Base-by-base conservation (phyloP, 2,329 filamentous ascomycete species). In the Tricladium varicosporioides region DNA sequence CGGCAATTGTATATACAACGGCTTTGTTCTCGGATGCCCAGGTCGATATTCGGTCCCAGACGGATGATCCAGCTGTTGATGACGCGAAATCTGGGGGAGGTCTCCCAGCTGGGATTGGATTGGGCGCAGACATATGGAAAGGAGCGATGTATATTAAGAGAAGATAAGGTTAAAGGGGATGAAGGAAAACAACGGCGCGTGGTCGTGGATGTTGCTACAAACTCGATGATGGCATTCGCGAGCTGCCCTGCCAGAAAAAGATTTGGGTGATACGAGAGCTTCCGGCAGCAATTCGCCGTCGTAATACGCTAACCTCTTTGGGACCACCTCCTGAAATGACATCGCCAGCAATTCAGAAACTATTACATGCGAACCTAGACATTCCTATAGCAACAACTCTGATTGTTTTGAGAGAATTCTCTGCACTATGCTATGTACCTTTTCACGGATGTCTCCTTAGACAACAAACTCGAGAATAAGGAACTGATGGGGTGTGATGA, bases 11-110 rank as follows among this genome's bases (percentile, higher is more conserved):
- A 76, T 97, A 99, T 62, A 96, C 92, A 54, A 93, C 83, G 48
- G 91, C 89, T 79, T 97, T 97, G 78, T 99, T 92, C 73, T 97
- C 93, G 2, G 92, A 90, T 13, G 89, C 92, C 93, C 94, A 99
- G 70, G 80, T 87, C 64, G 92, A 88, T 75, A 97, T 79, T 69
- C 92, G 88, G 74, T 96, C 91, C 92, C 92, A 96, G 16, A 69
- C 62, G 48, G 68, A 68, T 54, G 67, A 69, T 54, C 65, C 62
- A 61, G 69, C 59, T 63, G 69, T 64, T 55, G 69, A 67, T 55
- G 65, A 65, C 55, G 67, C 59, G 63, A 71, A 70, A 52, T 62
- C 67, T 56, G 69, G 68, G 60, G 65, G 52, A 42, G 50, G 57
- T 48, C 56, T 63, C 58, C 63, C 65, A 51, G 58, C 57, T 53